These are phyloP conservation scores for Dendrocalamus latiflorus DNA, from an alignment of 202 grass and related monocot genomes.

Conservation along the genomic window DNA sequence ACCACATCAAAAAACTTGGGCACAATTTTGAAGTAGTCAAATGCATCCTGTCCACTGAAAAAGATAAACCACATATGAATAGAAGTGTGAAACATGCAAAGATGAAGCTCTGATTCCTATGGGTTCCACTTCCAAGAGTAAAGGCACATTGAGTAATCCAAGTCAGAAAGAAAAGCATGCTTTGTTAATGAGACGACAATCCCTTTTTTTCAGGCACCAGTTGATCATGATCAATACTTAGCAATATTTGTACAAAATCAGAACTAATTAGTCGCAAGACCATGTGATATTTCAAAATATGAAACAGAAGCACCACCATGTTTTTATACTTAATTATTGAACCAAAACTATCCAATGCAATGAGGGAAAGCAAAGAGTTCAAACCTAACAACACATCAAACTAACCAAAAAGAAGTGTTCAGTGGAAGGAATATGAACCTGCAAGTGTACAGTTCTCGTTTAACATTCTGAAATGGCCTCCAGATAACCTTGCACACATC, in stretches of 20 bases:
- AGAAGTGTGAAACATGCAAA: background rate
- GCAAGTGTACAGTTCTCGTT: conserved; percentile 96
- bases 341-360: background rate
- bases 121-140: background rate
- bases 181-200: background rate
- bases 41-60: conserved; percentile 80
- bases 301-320: background rate
- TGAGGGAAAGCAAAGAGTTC: background rate
- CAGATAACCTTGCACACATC: no score
- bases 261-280: background rate
- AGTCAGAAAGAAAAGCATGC: background rate
- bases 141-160: background rate
- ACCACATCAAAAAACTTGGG: conserved; percentile 87
- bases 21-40: conserved; percentile 76
- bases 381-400: background rate
- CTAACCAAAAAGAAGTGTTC: background rate
- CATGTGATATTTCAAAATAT: background rate
- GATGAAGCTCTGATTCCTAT: background rate
- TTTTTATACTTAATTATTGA: background rate
- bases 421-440: conserved; percentile 49
- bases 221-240: background rate
- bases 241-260: background rate
- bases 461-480: conserved; percentile 48
- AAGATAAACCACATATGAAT: conserved; percentile 18
- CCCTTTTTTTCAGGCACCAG: background rate